Conservation (phyloP, 2,329 filamentous ascomycete species). For the Lecanosticta acicola region DNA sequence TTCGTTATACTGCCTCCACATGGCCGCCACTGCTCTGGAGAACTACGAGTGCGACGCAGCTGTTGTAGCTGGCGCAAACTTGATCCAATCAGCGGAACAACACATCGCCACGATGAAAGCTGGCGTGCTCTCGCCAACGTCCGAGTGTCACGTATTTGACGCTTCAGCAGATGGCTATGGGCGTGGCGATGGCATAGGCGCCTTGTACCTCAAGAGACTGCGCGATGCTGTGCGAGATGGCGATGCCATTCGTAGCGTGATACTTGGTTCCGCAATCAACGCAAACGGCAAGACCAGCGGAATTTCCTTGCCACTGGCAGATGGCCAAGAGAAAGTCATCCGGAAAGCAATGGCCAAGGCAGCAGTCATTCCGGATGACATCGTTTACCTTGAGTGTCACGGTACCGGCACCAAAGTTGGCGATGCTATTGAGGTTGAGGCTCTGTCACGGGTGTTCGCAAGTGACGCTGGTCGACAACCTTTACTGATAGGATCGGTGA, state of each 20-base stretch:
- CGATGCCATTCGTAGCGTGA: conserved; percentile 11
- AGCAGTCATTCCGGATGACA: conserved; percentile 24
- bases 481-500: conserved; percentile 6
- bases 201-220: conserved; percentile 49
- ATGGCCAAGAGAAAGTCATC: conserved; percentile 35
- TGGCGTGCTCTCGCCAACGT: conserved; percentile 28
- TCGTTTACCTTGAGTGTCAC: conserved; percentile 22
- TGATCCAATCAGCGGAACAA: conserved; percentile 19
- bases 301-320: conserved; percentile 35
- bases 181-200: conserved; percentile 49
- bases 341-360: conserved; percentile 32
- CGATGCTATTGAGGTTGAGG: conserved; percentile 21
- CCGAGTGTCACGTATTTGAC: conserved; percentile 25
- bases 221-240: conserved; percentile 34
- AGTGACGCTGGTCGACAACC: background rate
- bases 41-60: conserved; percentile 18
- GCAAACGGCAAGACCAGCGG: conserved; percentile 30
- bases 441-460: conserved; percentile 8
- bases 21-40: conserved; percentile 26
- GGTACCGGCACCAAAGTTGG: conserved; percentile 25
- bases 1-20: conserved; percentile 28
- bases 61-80: conserved; percentile 18
- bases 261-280: conserved; percentile 9
- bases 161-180: conserved; percentile 45
- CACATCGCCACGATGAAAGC: conserved; percentile 26